Base-by-base conservation (phyloP, 768 basidiomycete species). In the Tricholoma terreum region DNA sequence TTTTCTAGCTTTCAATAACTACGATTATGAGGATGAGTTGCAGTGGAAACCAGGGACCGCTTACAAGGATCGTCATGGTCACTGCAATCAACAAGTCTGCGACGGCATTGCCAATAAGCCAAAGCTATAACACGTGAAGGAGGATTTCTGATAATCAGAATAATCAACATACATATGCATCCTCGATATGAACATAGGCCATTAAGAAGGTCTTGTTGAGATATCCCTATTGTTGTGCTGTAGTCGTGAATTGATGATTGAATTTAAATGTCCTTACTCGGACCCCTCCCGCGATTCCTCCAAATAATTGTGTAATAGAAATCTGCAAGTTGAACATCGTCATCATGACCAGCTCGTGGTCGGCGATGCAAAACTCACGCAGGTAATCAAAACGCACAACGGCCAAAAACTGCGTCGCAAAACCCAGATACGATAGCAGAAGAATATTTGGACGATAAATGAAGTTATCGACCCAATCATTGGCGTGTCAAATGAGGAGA, bases 371-470 rank as follows among this genome's bases (percentile, higher is more conserved):
- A 34, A 50, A 57, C 60, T 51, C 24, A 63, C 66, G 33, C 31
- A 21, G 1, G 57, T 61, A 24, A 65, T 65, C 4, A 54, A 15
- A 2, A n/a, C 49, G 17, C 48, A 58, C 36, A 54, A 50, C 62
- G 60, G 63, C 19, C 45, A 52, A 12, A 52, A 15, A 2, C 10
- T 4, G 19, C 56, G 50, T 35, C 63, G 57, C 33, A 72, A 59
- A 6, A 58, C 52, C 61, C 63, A 67, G 17, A 73, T 71, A 12
- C 71, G 65, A 52, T 68, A 71, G 50, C 70, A 70, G 61, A 69
- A 73, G 55, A 72, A 73, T 12, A 60, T 34, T 50, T 72, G 72
- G 6, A 71, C 63, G 14, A 61, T 40, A 55, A 72, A 52, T 19
- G 65, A 63, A 31, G 69, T 61, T 10, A 68, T 11, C 4, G 65